Percentiles rank a stretch among this genome's conserved stretches.
These are phyloP conservation scores for Annulohypoxylon moriforme DNA, from an alignment of 495 filamentous ascomycete species.

Conservation along the genomic window DNA sequence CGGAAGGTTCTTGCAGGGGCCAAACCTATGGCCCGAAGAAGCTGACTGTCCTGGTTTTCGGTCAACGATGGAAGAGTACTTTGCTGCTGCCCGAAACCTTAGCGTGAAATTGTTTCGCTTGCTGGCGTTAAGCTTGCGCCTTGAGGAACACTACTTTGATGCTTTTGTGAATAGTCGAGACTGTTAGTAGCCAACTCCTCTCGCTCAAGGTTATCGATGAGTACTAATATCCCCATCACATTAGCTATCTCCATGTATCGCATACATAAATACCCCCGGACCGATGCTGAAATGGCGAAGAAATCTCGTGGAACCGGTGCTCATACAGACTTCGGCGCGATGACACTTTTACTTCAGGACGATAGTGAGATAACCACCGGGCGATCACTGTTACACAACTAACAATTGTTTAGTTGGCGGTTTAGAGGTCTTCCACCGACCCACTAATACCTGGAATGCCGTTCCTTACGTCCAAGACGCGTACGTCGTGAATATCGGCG, in stretches of 20 bases:
- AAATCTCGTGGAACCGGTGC: slow-evolving; percentile 58
- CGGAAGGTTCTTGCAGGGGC: slow-evolving; percentile 55
- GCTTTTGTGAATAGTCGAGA: slow-evolving; percentile 53
- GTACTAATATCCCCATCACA: slow-evolving; percentile 11
- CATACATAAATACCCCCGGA: slow-evolving; percentile 48
- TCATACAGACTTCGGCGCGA: slow-evolving; percentile 62
- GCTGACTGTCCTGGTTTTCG: slow-evolving; percentile 46
- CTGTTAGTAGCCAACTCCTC: slow-evolving; percentile 28
- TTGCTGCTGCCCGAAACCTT: slow-evolving; percentile 46
- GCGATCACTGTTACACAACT: neutral
- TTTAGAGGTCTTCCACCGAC: slow-evolving; percentile 59
- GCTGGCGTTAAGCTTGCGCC: slow-evolving; percentile 56
- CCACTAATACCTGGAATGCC: slow-evolving; percentile 52
- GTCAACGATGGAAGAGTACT: slow-evolving; percentile 51
- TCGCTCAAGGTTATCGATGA: slow-evolving; percentile 8
- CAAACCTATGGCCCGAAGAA: slow-evolving; percentile 61
- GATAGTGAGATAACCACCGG: slow-evolving; percentile 41
- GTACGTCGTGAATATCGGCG: slow-evolving; percentile 65
- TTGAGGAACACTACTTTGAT: slow-evolving; percentile 57
- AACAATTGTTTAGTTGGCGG: slow-evolving; percentile 47
- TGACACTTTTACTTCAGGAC: slow-evolving; percentile 61
- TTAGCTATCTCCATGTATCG: slow-evolving; percentile 47
- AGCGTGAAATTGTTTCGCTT: slow-evolving; percentile 53
- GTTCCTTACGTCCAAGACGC: slow-evolving; percentile 61
- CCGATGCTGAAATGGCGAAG: slow-evolving; percentile 31